Conservation (phyloP, 768 basidiomycete genomes). For the Collybia mongolica region DNA sequence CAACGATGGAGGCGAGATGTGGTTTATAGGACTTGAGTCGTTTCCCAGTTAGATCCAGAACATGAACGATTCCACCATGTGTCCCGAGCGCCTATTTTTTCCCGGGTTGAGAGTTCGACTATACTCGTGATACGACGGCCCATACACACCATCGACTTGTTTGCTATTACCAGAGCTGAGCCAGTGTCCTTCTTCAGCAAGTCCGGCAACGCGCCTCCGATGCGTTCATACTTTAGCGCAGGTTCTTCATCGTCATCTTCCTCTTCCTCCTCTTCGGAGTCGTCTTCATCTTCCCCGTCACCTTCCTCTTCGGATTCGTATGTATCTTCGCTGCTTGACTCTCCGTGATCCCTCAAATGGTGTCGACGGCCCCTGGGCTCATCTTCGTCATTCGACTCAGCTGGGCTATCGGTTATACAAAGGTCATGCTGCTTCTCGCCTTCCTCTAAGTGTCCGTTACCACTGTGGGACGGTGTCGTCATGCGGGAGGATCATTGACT, state of each 20-base stretch:
- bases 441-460: constrained; percentile 1
- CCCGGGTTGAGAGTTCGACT: constrained; percentile 8
- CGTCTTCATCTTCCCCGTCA: constrained; percentile 42
- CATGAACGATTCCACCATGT: constrained; percentile 88
- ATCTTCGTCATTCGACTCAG: neutral
- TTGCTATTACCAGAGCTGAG: constrained; percentile 75
- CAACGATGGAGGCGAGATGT: constrained; percentile 84
- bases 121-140: neutral
- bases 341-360: constrained; percentile 4
- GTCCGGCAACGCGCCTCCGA: constrained; percentile 70
- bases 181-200: constrained; percentile 88
- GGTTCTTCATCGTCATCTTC: constrained; percentile 90
- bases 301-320: constrained; percentile 23
- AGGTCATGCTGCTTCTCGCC: constrained; percentile 6
- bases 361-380: neutral
- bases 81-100: constrained; percentile 79
- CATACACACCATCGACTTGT: constrained; percentile 61
- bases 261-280: constrained; percentile 53
- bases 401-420: constrained; percentile 1
- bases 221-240: constrained; percentile 85
- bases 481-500: neutral
- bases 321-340: constrained; percentile 22
- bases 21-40: constrained; percentile 89
- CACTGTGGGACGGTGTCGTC: neutral
- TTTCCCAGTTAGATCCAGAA: constrained; percentile 75